Base-by-base conservation (phyloP, 1,284 basidiomycete genomes). In the Marasmius sp. region DNA sequence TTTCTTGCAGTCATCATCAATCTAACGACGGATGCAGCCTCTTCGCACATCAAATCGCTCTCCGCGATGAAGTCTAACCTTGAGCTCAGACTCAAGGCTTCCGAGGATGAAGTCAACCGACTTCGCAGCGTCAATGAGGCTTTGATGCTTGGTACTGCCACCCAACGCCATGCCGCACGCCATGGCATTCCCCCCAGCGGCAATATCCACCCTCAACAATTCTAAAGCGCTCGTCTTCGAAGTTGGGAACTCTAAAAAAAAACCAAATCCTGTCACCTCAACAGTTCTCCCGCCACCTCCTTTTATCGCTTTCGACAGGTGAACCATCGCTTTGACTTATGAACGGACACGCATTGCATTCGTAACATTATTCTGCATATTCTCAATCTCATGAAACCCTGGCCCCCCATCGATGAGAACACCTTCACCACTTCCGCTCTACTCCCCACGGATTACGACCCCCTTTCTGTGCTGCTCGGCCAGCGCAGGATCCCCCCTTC, bases 71-170 rank as follows among this genome's bases (percentile, higher is more conserved):
- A 86, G 66, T 81, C 83, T 64, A 85, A 89, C 70, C 79, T 91
- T 69, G 88, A 92, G 80, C 81, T 81, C 71, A 84, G 88, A 73
- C 81, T 92, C 65, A 85, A 88, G 75, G 81, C 85, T 71, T 87
- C 89, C 65, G 89, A 92, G 74, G 81, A 84, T 62, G 89, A 93
- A 78, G 88, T 90, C 65, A 81, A 85, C 71, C 84, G 89, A 68
- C 87, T 92, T 71, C 85, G 88, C 75, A 88, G 84, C 70, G 86
- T 93, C 69, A 93, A 93, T 75, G 91, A 93, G 83, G 88, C 88
- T 47, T 81, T 93, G 72, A 92, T 93, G 89, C 85, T 92, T 73
- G 86, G 86, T 74, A 89, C 88, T 62, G 87, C 89, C 52, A 87
- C 87, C 75, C 87, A 87, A 68, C 79, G 86, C 69, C 85, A 86